Conservation (phyloP, 2,329 filamentous ascomycete species). For the Beauveria brongniartii region DNA sequence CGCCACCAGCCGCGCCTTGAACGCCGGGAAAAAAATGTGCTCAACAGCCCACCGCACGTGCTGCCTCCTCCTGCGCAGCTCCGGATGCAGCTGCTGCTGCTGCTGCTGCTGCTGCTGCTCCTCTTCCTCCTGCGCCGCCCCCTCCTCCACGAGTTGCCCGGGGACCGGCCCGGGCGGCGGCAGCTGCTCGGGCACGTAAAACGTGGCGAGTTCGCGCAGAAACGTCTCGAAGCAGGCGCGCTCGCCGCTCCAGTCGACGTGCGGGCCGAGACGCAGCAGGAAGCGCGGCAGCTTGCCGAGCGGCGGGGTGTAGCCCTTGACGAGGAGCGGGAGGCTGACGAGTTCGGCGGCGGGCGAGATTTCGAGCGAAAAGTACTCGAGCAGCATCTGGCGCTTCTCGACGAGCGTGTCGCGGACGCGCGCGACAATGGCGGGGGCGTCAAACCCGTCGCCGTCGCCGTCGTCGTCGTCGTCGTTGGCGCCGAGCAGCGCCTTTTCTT, state of each 20-base stretch:
- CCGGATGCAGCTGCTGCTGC: conserved; percentile 30
- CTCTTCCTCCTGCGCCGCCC: conserved; percentile 20
- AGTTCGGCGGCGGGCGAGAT: conserved; percentile 73
- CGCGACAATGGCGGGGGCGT: conserved; percentile 58
- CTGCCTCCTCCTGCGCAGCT: conserved; percentile 50
- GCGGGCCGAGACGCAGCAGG: conserved; percentile 76
- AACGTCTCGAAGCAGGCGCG: conserved; percentile 80
- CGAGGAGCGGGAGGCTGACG: conserved; percentile 68
- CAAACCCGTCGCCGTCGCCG: conserved; percentile 45
- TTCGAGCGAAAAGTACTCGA: conserved; percentile 85
- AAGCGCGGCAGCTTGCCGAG: conserved; percentile 84
- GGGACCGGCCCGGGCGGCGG: conserved; percentile 50
- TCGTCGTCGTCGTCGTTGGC: conserved; percentile 34
- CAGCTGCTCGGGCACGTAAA: conserved; percentile 83
- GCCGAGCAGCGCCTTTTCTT: conserved; percentile 47
- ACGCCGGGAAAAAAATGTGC: conserved; percentile 81
- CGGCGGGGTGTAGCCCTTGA: conserved; percentile 82
- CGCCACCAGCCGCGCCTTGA: conserved; percentile 73
- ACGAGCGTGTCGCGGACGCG: conserved; percentile 62
- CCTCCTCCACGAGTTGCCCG: conserved; percentile 24
- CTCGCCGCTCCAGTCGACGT: conserved; percentile 80
- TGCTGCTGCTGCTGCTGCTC: too few relatives aligned
- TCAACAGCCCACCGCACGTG: conserved; percentile 73
- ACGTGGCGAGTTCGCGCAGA: conserved; percentile 75
- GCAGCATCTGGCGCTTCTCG: conserved; percentile 73